Evolutionary conservation across 768 basidiomycete species (phyloP), one percentile per base, ranked within the genome.

Genomic region (Leucosporidium scottii): DNA sequence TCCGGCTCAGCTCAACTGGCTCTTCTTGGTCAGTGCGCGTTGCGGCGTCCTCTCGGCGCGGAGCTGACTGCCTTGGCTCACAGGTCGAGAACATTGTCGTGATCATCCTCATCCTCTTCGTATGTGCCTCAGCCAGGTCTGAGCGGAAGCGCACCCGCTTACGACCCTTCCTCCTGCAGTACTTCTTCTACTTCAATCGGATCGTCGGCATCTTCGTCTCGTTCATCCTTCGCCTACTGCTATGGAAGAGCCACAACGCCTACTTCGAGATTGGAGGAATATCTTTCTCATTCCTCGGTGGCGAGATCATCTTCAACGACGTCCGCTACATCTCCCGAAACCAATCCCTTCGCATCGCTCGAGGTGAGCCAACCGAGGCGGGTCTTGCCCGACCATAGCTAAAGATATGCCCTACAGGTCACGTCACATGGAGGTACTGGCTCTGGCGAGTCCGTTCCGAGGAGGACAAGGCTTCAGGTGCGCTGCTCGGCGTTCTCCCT

Each of bases 381-480:
- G 3, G 5, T 53, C n/a, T 23, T 8, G 10, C 3, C 3, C 6
- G 9, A 4, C 39, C 15, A 36, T n/a, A 3, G 27, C 13, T 6
- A 10, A 53, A 9, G 9, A 3, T 25, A 1, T 4, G 1, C 0
- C 20, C 44, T 9, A 90, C 91, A 78, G 89, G 87, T 2, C 86
- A 91, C 75, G 78, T 97, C 58, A 88, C 88, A 72, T 98, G 93
- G 92, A 83, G 91, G 70, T 97, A 94, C 77, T 98, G 94, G 94
- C 82, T 91, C 58, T 86, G 91, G 65, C 80, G 83, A n/a, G 34
- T 72, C 20, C 49, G 53, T 6, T 62, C 60, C 28, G 62, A 65
- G 59, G 62, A 69, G 54, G 65, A 68, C 59, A 25, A 20, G 25
- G 36, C 51, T 1, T 34, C 56, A 18, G 63, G 63, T 64, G 31